These are phyloP conservation scores for Candolleomyces eurysporus DNA, from an alignment of 768 basidiomycete species.

Conservation along the genomic window DNA sequence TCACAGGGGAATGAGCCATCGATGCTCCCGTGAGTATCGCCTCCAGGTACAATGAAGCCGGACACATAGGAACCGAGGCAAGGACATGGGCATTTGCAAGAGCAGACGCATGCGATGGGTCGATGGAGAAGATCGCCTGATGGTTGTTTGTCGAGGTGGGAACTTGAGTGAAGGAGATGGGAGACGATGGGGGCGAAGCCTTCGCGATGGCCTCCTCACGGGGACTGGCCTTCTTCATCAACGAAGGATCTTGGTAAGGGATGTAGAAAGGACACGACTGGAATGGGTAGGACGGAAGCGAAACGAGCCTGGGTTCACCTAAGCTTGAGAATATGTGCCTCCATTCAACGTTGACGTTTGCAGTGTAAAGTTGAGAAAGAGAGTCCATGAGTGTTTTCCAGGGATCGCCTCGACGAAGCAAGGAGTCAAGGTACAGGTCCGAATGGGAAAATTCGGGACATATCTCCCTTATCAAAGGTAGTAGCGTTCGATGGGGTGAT, in stretches of 20 bases:
- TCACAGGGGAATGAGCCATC: conserved; percentile 20
- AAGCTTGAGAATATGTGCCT: conserved; percentile 49
- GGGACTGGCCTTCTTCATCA: not conserved
- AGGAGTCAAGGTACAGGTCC: conserved; percentile 43
- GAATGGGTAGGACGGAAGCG: conserved; percentile 67
- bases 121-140: not conserved
- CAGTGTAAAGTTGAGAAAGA: conserved; percentile 49
- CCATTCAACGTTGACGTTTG: conserved; percentile 48
- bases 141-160: not conserved
- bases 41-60: not conserved
- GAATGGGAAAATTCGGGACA: conserved; percentile 26
- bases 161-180: not conserved
- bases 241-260: conserved; percentile 30
- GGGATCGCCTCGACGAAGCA: conserved; percentile 42
- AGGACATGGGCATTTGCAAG: not conserved
- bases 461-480: conserved; percentile 55
- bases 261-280: conserved; percentile 57
- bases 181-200: conserved; percentile 9
- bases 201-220: not conserved
- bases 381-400: conserved; percentile 45
- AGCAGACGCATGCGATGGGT: not conserved
- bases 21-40: not conserved
- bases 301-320: conserved; percentile 35
- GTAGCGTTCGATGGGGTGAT: conserved; percentile 56
- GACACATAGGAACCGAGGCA: conserved; percentile 2